Base-by-base conservation (phyloP, 208 protist species). In the Porcisia deanei region DNA sequence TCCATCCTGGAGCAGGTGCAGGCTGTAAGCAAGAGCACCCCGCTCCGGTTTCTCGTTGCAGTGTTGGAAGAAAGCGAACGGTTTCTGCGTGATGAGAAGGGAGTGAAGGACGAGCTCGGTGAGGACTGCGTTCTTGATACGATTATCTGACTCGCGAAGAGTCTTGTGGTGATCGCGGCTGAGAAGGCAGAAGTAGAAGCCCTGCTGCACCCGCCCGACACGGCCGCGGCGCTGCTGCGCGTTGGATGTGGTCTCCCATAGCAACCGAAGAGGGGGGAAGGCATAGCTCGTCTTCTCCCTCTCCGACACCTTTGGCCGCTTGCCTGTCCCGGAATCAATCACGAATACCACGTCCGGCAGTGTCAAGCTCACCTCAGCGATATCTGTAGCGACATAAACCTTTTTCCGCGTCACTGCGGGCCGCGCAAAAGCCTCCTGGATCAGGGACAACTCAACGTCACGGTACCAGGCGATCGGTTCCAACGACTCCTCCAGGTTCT, bases 331-430 rank as follows among this genome's bases (percentile, higher is more conserved):
- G 37, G 85, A 91, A 85, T 99, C 98, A 47, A 99, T 97, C 7
- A 99, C 97, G 61, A 98, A 96, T 34, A 96, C 92, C 14, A 97
- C 91, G 78, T 99, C 98, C 14, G 98, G 97, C 71, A 99, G 93
- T 37, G 98, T 99, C 10, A 99, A 69, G 45, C 90, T 97, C 12
- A 98, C 99, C 80, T 99, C 98, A 10, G 98, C 98, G 79, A 99
- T 99, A 83, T 99, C 98, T 10, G 98, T 99, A 22, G 95, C 89
- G 22, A 99, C 72, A 66, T 99, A 95, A 16, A 99, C 87, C 82
- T 99, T 99, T 66, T 97, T 88, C 22, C 87, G 84, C 49, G 86
- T 94, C 16, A 76, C 77, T 57, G 98, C 87, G 22, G 96, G 82
- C 7, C 89, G 86, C n/a, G 96, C 73, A 1, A 99, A 76, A 3